phyloP scores from a whole-genome alignment of 768 basidiomycete genomes.

The Serendipita sp. region DNA sequence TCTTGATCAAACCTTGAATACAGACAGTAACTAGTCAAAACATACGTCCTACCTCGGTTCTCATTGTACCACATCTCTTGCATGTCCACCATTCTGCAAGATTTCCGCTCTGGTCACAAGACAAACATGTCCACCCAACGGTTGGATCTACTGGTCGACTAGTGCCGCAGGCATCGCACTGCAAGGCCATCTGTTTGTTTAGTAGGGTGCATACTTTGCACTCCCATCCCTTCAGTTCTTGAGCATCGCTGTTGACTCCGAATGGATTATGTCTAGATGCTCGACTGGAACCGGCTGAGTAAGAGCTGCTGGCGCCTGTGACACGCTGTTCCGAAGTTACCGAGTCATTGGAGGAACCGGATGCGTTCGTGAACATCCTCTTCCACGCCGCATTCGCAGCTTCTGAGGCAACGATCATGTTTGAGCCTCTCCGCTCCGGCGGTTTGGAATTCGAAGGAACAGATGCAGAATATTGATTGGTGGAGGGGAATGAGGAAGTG shows the following conservation, averaged over 20 bases:
- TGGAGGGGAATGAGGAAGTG: constrained; percentile 1
- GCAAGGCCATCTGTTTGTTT: constrained; percentile 31
- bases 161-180: constrained; percentile 46
- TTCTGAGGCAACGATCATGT: background rate
- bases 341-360: no score
- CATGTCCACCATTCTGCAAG: constrained; percentile 61
- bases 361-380: background rate
- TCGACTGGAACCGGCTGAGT: no score
- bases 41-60: constrained; percentile 18
- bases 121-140: constrained; percentile 46
- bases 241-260: no score
- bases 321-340: no score
- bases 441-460: background rate
- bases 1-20: background rate
- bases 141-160: constrained; percentile 22
- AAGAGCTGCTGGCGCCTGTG: no score
- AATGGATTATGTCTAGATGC: no score
- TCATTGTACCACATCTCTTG: constrained; percentile 51
- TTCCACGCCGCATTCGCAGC: background rate
- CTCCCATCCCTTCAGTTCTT: constrained; percentile 16
- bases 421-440: background rate
- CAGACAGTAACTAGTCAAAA: background rate
- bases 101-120: constrained; percentile 47
- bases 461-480: background rate
- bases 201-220: constrained; percentile 46